phyloP scores from a whole-genome alignment of 768 basidiomycete species.

The Tylopilus rubrobrunneus region DNA sequence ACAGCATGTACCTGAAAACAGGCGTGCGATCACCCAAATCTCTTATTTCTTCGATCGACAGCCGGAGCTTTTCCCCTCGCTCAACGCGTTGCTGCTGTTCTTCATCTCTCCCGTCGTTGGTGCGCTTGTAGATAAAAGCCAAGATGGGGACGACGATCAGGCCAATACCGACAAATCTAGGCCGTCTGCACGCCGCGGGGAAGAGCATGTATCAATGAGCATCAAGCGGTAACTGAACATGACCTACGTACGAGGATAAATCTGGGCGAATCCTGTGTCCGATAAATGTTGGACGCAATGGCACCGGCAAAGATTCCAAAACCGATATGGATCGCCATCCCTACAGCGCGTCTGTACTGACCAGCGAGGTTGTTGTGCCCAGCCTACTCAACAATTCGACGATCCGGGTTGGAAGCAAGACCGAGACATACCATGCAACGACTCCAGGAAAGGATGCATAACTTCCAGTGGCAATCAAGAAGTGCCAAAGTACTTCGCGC shows the following conservation, averaged over 20 bases:
- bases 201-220: not conserved
- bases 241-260: constrained; percentile 61
- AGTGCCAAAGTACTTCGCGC: constrained; percentile 69
- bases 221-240: not conserved
- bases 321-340: constrained; percentile 53
- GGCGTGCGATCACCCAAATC: constrained; percentile 59
- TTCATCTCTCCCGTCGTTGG: constrained; percentile 52
- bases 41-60: constrained; percentile 18
- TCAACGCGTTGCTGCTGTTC: constrained; percentile 6
- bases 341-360: constrained; percentile 66
- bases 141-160: constrained; percentile 48
- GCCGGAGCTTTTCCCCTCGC: constrained; percentile 16
- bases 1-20: constrained; percentile 56
- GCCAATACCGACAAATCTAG: constrained; percentile 66
- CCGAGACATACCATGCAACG: constrained; percentile 48
- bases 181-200: constrained; percentile 38
- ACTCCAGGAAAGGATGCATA: constrained; percentile 58
- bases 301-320: constrained; percentile 62
- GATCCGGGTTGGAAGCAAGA: constrained; percentile 9
- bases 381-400: constrained; percentile 39
- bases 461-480: constrained; percentile 63
- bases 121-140: constrained; percentile 47
- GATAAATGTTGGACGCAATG: constrained; percentile 61
- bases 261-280: constrained; percentile 53
- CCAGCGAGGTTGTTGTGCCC: constrained; percentile 50